phyloP scores from a whole-genome alignment of 495 filamentous ascomycete species.

The Lophiotrema nucula region DNA sequence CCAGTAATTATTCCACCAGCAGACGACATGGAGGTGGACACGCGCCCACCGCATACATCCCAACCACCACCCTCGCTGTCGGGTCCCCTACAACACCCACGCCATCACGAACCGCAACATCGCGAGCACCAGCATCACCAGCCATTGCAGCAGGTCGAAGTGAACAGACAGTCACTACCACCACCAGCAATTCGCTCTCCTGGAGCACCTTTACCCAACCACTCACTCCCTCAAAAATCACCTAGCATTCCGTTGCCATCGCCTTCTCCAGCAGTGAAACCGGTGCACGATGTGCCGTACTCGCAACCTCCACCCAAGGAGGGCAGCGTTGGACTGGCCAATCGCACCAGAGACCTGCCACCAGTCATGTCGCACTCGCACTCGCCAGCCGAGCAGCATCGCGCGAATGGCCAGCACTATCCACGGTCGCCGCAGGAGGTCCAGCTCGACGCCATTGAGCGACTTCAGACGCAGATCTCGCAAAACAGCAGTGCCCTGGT shows the following conservation, averaged over 20 bases:
- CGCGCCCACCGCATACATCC: conserved; percentile 19
- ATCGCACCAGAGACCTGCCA: conserved; percentile 26
- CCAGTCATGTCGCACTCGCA: conserved; percentile 19
- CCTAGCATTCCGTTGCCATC: conserved; percentile 23
- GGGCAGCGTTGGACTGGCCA: conserved; percentile 9
- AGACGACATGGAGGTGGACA: conserved; percentile 29
- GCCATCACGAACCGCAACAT: neutral
- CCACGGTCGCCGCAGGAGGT: conserved; percentile 26
- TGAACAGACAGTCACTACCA: conserved; percentile 16
- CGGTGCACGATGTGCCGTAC: conserved; percentile 11
- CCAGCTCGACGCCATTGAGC: conserved; percentile 36
- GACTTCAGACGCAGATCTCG: conserved; percentile 40
- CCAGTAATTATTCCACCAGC: neutral
- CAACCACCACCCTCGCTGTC: conserved; percentile 19
- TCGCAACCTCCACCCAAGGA: conserved; percentile 12
- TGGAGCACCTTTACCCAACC: neutral
- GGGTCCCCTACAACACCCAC: conserved; percentile 3
- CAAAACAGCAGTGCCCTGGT: conserved; percentile 36
- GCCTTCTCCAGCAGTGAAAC: conserved; percentile 14
- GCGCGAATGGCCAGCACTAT: conserved; percentile 27
- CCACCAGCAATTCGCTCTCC: conserved; percentile 16
- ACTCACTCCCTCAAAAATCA: conserved; percentile 16
- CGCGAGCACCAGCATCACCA: conserved; percentile 15
- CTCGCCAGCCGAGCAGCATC: conserved; percentile 21
- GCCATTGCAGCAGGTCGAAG: conserved; percentile 22